Conservation (phyloP, 2,329 filamentous ascomycete species). For the Tolypocladium cylindrosporum region DNA sequence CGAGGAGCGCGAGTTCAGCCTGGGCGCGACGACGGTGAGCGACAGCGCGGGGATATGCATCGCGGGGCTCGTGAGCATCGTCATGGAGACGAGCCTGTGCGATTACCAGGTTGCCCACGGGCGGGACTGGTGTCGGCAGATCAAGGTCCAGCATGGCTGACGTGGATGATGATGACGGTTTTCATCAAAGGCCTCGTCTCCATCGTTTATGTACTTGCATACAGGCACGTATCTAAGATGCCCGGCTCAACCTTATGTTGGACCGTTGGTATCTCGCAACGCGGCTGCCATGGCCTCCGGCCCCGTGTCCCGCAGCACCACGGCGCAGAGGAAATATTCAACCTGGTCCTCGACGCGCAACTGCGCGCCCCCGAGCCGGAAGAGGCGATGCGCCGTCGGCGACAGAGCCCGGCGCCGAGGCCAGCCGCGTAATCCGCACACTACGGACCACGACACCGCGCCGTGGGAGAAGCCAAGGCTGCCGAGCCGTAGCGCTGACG, state of each 20-base stretch:
- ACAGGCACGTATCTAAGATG: background rate
- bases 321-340: too few species aligned
- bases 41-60: conserved; percentile 87
- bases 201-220: background rate
- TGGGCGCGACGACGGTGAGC: conserved; percentile 83
- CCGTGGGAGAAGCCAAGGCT: background rate
- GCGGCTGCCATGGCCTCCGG: background rate
- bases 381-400: too few species aligned
- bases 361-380: too few species aligned
- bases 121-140: conserved; percentile 59
- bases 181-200: background rate
- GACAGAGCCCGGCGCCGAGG: too few species aligned
- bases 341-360: too few species aligned
- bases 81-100: conserved; percentile 72
- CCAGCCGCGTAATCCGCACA: too few species aligned
- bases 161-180: background rate
- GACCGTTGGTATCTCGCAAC: background rate
- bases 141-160: conserved; percentile 23
- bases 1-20: conserved; percentile 79
- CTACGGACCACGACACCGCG: background rate
- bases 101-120: conserved; percentile 76
- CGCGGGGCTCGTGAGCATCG: conserved; percentile 75
- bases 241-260: too few species aligned
- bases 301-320: too few species aligned
- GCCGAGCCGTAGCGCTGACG: too few species aligned